Evolutionary conservation across 345 rosid species (phyloP).

Genomic region (Anastatica hierochuntica): DNA sequence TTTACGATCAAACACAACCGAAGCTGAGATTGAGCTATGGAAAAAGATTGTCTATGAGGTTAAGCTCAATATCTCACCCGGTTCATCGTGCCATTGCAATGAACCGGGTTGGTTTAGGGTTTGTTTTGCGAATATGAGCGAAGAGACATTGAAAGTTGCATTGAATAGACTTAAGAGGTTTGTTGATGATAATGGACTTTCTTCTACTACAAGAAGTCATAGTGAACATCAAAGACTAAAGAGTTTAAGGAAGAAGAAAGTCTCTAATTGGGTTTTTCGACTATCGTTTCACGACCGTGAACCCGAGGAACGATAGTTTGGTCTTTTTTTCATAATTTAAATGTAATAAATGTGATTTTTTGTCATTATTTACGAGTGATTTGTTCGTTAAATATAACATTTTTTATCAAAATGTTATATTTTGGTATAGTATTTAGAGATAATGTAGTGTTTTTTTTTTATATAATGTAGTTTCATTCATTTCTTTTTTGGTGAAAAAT

Average conservation of each 20-base stretch:
- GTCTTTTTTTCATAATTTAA: neutral
- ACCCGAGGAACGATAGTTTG: conserved; percentile 42
- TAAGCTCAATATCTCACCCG: conserved; percentile 50
- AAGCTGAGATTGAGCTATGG: conserved; percentile 77
- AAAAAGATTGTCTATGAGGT: conserved; percentile 61
- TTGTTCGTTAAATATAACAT: neutral
- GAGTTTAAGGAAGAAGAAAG: conserved; percentile 33
- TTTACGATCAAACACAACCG: conserved; percentile 46
- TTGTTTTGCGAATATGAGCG: conserved; percentile 70
- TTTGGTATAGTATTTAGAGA: conserved; percentile 4
- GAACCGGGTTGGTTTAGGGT: conserved; percentile 76
- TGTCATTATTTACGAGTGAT: conserved; percentile 18
- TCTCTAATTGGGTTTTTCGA: conserved; percentile 65
- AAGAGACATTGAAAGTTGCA: conserved; percentile 46
- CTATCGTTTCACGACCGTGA: conserved; percentile 50
- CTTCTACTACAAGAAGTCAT: conserved; percentile 23
- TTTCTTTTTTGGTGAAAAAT: no score
- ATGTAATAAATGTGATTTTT: no score
- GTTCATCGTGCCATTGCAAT: conserved; percentile 73
- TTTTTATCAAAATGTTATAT: no score
- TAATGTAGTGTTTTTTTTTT: no score
- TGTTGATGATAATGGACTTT: conserved; percentile 29
- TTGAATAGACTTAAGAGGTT: conserved; percentile 44
- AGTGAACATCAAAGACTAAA: conserved; percentile 37
- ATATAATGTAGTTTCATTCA: no score